Conservation (phyloP, 73 alveolate species). For the Tetrahymena borealis region DNA sequence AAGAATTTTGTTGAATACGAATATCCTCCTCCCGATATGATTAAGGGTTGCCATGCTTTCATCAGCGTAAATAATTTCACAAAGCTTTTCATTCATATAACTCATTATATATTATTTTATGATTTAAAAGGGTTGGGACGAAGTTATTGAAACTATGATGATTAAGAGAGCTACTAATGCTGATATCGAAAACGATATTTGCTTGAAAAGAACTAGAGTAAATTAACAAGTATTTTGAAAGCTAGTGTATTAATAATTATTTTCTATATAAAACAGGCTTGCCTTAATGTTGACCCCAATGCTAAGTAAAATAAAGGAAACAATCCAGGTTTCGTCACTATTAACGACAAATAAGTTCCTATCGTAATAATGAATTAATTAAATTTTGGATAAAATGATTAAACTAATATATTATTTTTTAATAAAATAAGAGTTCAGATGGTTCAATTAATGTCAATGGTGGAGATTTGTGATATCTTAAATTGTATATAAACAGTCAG, state of each 20-base stretch:
- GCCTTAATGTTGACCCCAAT: not conserved
- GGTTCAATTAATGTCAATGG: not conserved
- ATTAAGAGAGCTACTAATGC: not conserved
- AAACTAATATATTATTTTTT: too few species aligned
- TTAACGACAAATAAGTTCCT: not conserved
- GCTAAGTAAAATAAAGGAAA: not conserved
- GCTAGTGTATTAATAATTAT: too few species aligned
- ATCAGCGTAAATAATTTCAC: not conserved
- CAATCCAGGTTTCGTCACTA: not conserved
- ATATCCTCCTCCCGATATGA: slow-evolving; percentile 39
- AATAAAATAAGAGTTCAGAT: not conserved
- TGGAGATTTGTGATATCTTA: not conserved
- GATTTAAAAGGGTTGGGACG: not conserved
- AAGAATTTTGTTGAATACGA: slow-evolving; percentile 22
- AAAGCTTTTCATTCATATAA: not conserved
- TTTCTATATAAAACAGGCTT: not conserved
- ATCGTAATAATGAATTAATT: not conserved
- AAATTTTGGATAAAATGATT: too few species aligned
- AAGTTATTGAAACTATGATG: not conserved
- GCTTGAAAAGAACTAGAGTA: not conserved
- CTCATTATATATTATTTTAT: not conserved
- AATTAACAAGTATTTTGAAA: not conserved
- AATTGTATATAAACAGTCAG: not conserved
- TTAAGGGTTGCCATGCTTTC: not conserved
- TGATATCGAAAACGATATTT: not conserved